Evolutionary conservation across 768 basidiomycete genomes (phyloP), one percentile per base, ranked within the genome.

Genomic region (Agrocybe praecox): DNA sequence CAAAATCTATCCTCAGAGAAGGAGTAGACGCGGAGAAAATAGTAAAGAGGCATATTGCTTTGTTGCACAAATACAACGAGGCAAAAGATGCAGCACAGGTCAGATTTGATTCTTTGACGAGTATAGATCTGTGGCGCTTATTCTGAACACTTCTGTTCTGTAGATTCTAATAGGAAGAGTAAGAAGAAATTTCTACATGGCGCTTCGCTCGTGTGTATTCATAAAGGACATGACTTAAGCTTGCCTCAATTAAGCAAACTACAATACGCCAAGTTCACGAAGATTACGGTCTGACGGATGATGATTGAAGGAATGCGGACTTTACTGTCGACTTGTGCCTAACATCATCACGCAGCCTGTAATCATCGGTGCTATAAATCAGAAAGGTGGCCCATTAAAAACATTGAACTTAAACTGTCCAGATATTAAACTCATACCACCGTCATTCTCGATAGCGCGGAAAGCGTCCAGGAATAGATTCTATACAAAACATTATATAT

Each of bases 61-160:
- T 90, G 3, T 73, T 92, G 33, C 91, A 92, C 68, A 76, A 74
- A 34, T 93, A 92, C 59, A 92, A 92, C 58, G 91, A 92, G 67
- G 82, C 89, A 9, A 92, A 92, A 66, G 91, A 93, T 67, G 91
- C 90, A 4, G 79, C 89, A 0, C 91, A 92, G 85, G 90, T 85
- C 57, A 49, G 46, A 52, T 45, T 47, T 22, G 23, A 34, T 56
- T 49, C 26, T 15, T 5, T 4, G 12, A 2, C 2, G 17, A n/a
- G 6, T 5, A 21, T 33, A 21, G 3, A 22, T 4, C 5, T 22
- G 49, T 33, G 43, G 8, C 8, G 10, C 24, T 50, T 40, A 49
- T 33, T 15, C 23, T 48, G 17, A 12, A 36, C 44, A n/a, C n/a
- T n/a, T n/a, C n/a, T n/a, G n/a, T 44, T 58, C 42, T 32, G 15